Base-by-base conservation (phyloP, 2,329 filamentous ascomycete genomes). In the Fusarium vanettenii region DNA sequence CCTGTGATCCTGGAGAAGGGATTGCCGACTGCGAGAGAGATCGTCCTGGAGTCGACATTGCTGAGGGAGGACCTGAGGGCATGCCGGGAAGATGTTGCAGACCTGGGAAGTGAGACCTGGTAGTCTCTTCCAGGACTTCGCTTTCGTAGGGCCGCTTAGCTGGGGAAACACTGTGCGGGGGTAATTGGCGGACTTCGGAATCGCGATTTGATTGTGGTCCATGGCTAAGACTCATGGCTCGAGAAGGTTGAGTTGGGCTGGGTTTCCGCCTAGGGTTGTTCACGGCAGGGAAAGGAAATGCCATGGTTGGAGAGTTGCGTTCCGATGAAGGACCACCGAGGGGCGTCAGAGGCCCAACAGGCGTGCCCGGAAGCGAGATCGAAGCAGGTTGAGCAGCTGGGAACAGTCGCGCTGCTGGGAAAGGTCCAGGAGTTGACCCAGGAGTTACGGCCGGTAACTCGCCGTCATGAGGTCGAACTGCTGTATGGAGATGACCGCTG, bases 11-110 rank as follows among this genome's bases (percentile, higher is more conserved):
- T 16, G 79, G 79, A 18, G 71, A 69, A n/a, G 68, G 69, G 13
- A 82, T 63, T 25, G 76, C 71, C 10, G 84, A 79, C n/a, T 86
- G 84, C 6, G 84, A 83, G 50, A 82, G 73, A 25, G 83, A 79
- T 52, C 83, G 80, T 57, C 81, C 72, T 6, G 81, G 78, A 31
- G 79, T 77, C 8, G 80, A 76, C 71, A 71, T 63, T 70, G 64
- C 31, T 68, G 68, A 31, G 66, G 70, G 50, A 71, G 78, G 29
- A 66, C 75, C 31, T 66, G 78, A 69, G 5, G 77, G 72, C 56
- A 78, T 73, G n/a, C 75, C 73, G 7, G 75, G 64, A 25, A 76
- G 66, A 39, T 79, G 80, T 18, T 81, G 79, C 8, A 78, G 65
- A 10, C 74, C 75, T 4, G 76, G 74, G 8, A 77, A 78, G 10